These are phyloP conservation scores for Diplodia mutila DNA, from an alignment of 2,329 filamentous ascomycete genomes.

Conservation along the genomic window DNA sequence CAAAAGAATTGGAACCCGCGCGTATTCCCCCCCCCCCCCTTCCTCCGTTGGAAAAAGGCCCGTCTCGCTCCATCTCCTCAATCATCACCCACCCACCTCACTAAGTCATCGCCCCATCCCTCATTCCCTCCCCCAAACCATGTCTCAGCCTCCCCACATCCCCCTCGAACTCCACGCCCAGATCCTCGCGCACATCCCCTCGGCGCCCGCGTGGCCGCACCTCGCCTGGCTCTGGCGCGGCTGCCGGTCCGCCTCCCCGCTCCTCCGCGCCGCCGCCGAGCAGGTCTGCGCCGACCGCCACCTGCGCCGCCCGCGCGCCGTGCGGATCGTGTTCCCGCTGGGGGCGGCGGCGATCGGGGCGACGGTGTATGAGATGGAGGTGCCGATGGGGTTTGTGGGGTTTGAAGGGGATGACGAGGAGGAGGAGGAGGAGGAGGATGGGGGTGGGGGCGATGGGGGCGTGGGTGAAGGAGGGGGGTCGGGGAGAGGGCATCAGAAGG, in stretches of 20 bases:
- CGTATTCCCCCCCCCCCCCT: too few relatives aligned
- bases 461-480: not conserved
- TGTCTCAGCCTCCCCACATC: not conserved
- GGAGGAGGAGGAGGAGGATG: not conserved
- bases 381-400: not conserved
- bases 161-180: conserved; percentile 7
- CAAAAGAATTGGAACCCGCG: too few relatives aligned
- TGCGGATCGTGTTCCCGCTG: not conserved
- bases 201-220: not conserved
- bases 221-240: conserved; percentile 3
- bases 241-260: not conserved
- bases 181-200: not conserved
- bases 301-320: not conserved
- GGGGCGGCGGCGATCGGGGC: not conserved
- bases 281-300: not conserved
- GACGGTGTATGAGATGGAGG: conserved; percentile 3
- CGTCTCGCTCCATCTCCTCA: too few relatives aligned
- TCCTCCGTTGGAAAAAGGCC: too few relatives aligned
- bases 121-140: not conserved
- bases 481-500: too few relatives aligned
- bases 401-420: not conserved
- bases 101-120: not conserved
- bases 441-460: not conserved
- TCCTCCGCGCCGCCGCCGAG: conserved; percentile 2
- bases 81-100: not conserved